Evolutionary conservation across 2,329 filamentous ascomycete genomes (phyloP).

Genomic region (Capronia coronata): DNA sequence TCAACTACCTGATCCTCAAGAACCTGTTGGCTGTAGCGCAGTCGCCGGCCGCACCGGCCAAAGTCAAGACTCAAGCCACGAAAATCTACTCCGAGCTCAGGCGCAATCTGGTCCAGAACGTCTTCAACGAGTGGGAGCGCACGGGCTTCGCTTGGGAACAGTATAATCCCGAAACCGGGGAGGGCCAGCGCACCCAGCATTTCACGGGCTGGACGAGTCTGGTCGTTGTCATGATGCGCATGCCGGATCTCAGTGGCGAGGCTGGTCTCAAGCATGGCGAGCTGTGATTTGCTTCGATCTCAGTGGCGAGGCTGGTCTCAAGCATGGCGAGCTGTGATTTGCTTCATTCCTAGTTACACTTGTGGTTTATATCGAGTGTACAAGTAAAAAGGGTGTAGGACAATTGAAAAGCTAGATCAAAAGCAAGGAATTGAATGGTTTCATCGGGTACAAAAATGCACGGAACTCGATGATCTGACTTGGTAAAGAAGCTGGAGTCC

Average conservation of each 20-base stretch:
- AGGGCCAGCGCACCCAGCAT: conserved; percentile 91
- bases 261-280: conserved; percentile 25
- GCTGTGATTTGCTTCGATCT: conserved; percentile 50
- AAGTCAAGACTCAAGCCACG: conserved; percentile 48
- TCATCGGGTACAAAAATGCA: too few species aligned
- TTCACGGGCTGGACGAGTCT: conserved; percentile 99
- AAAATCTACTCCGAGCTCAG: conserved; percentile 70
- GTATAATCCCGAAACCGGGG: conserved; percentile 87
- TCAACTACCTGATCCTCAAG: conserved; percentile 82
- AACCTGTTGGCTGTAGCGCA: conserved; percentile 64
- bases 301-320: conserved; percentile 27
- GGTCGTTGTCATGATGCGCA: conserved; percentile 93
- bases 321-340: conserved; percentile 20
- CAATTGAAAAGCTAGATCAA: too few species aligned
- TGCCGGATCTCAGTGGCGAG: conserved; percentile 60
- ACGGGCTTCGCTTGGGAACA: conserved; percentile 99
- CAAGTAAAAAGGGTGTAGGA: too few species aligned
- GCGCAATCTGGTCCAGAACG: conserved; percentile 78
- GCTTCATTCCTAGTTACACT: too few species aligned
- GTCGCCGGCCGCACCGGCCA: conserved; percentile 12
- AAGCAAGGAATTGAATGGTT: too few species aligned
- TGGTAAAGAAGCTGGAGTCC: too few species aligned
- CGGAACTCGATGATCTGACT: too few species aligned
- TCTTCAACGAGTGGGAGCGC: conserved; percentile 78
- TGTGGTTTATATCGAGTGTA: too few species aligned